Evolutionary conservation across 805 yeast species (phyloP).

Genomic region (Peterozyma toletana): DNA sequence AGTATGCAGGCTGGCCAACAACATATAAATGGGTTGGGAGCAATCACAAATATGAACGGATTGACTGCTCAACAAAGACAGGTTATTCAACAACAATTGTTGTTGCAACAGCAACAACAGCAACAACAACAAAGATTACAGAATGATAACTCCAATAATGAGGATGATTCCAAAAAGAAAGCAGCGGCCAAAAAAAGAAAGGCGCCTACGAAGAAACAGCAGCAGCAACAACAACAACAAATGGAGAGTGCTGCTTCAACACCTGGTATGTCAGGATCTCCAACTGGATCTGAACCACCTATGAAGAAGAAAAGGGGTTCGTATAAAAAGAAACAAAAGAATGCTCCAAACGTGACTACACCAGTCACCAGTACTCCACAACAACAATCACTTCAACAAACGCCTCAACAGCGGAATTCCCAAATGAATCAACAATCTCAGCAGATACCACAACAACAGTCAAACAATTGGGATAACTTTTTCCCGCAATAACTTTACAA

Average conservation of each 20-base stretch:
- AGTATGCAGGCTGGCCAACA: neutral
- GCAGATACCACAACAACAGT: slow-evolving; percentile 3
- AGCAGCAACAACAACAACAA: slow-evolving; percentile 5
- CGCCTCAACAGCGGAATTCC: slow-evolving; percentile 12
- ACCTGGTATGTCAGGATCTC: neutral
- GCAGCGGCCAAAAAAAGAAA: slow-evolving; percentile 6
- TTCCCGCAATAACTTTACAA: no score
- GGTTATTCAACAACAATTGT: slow-evolving; percentile 8
- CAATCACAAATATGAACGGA: slow-evolving; percentile 5
- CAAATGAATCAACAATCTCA: slow-evolving; percentile 6
- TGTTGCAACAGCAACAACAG: slow-evolving; percentile 10
- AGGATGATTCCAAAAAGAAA: slow-evolving; percentile 3
- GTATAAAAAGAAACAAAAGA: slow-evolving; percentile 9
- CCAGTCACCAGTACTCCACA: neutral
- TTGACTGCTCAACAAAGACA: slow-evolving; percentile 8
- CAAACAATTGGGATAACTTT: neutral
- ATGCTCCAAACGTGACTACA: neutral
- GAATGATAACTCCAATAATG: neutral
- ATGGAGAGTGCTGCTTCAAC: slow-evolving; percentile 5
- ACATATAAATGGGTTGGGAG: slow-evolving; percentile 1
- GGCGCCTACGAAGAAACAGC: slow-evolving; percentile 8
- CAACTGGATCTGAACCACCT: slow-evolving; percentile 2
- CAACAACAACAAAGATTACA: slow-evolving; percentile 1
- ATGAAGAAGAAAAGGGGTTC: slow-evolving; percentile 10
- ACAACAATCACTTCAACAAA: slow-evolving; percentile 1